phyloP scores from a whole-genome alignment of 1,139 yeast genomes.

The Scheffersomyces quercinus region DNA sequence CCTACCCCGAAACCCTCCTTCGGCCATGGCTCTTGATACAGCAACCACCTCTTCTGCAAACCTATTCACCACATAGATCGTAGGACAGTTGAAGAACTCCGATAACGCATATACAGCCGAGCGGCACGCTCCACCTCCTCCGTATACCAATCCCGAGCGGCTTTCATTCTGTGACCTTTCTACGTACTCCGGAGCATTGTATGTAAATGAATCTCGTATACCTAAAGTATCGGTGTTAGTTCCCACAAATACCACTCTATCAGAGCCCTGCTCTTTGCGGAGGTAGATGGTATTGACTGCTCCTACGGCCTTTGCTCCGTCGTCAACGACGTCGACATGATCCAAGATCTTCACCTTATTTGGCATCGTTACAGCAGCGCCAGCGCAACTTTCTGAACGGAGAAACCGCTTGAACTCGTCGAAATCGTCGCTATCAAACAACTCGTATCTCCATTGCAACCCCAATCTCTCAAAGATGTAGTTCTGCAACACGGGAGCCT shows the following conservation, averaged over 20 bases:
- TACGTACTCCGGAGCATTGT: constrained; percentile 11
- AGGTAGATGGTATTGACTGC: constrained; percentile 32
- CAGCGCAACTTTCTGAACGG: constrained; percentile 16
- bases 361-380: constrained; percentile 33
- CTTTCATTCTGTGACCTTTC: constrained; percentile 2
- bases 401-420: constrained; percentile 15
- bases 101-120: constrained; percentile 30
- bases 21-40: constrained; percentile 16
- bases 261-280: constrained; percentile 11
- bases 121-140: constrained; percentile 36
- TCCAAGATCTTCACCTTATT: constrained; percentile 23
- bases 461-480: constrained; percentile 15
- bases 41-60: constrained; percentile 22
- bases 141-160: constrained; percentile 29
- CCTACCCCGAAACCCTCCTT: constrained; percentile 20
- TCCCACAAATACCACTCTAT: constrained; percentile 18
- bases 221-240: constrained; percentile 34
- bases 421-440: constrained; percentile 19
- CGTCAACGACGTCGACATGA: constrained; percentile 26
- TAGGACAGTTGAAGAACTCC: constrained; percentile 21
- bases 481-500: constrained; percentile 22
- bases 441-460: constrained; percentile 17
- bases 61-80: constrained; percentile 27
- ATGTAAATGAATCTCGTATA: constrained; percentile 23
- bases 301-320: constrained; percentile 25